These are phyloP conservation scores for Gnomoniopsis smithogilvyi DNA, from an alignment of 2,329 filamentous ascomycete species.

Conservation along the genomic window DNA sequence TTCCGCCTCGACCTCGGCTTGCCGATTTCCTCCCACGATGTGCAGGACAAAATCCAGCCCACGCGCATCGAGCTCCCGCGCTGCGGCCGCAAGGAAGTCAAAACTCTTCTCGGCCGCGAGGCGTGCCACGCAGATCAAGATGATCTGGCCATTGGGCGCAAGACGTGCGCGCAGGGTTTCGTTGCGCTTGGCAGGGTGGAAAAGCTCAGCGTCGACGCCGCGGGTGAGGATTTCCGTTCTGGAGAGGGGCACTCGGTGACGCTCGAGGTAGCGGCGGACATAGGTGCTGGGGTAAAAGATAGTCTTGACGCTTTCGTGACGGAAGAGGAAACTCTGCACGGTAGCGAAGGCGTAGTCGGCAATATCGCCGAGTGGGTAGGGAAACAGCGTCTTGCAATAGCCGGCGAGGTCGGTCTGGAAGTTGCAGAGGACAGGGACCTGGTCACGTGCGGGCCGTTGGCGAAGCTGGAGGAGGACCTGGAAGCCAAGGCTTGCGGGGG, in stretches of 20 bases:
- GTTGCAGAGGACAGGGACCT: constrained; percentile 62
- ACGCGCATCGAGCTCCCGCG: constrained; percentile 49
- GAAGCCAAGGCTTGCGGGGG: constrained; percentile 66
- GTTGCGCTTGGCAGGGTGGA: constrained; percentile 52
- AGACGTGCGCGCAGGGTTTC: constrained; percentile 49
- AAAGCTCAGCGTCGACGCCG: constrained; percentile 62
- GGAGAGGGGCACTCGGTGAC: constrained; percentile 49
- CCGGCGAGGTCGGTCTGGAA: constrained; percentile 70
- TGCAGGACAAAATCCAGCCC: constrained; percentile 61
- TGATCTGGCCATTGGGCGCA: constrained; percentile 59
- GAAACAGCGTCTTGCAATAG: constrained; percentile 69
- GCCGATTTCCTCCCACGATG: constrained; percentile 67
- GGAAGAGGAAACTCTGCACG: constrained; percentile 66
- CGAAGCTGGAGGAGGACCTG: constrained; percentile 68
- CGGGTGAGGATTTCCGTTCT: constrained; percentile 61
- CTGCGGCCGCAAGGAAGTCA: constrained; percentile 59
- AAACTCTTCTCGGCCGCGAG: constrained; percentile 71
- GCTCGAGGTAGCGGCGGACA: constrained; percentile 58
- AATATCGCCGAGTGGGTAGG: constrained; percentile 55
- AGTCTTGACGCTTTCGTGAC: constrained; percentile 57
- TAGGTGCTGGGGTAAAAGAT: constrained; percentile 68
- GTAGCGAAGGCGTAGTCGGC: constrained; percentile 60
- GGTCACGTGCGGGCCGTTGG: constrained; percentile 51
- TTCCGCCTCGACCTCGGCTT: constrained; percentile 57
- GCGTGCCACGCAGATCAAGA: constrained; percentile 64